These are phyloP conservation scores for Graphium sp. DNA, from an alignment of 2,329 filamentous ascomycete species.

Conservation along the genomic window DNA sequence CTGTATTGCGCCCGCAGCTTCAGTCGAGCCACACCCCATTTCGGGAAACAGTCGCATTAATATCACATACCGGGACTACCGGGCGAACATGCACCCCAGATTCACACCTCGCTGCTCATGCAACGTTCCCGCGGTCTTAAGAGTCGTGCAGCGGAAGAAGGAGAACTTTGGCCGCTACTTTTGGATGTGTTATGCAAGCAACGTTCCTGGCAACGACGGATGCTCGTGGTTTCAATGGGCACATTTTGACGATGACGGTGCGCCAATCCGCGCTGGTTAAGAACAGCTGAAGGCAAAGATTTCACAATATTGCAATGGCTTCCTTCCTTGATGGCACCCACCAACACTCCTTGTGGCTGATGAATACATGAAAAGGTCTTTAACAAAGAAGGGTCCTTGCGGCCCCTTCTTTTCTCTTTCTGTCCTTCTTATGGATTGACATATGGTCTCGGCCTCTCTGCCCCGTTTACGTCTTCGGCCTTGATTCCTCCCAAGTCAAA, in stretches of 20 bases:
- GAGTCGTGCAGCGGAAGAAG: slow-evolving; percentile 65
- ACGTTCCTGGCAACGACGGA: slow-evolving; percentile 48
- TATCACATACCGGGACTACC: slow-evolving; percentile 84
- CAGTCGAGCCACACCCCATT: slow-evolving; percentile 72
- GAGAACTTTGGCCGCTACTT: slow-evolving; percentile 70
- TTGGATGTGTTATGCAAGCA: slow-evolving; percentile 81
- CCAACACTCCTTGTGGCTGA: no score
- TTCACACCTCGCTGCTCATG: slow-evolving; percentile 69
- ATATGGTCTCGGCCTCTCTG: slow-evolving; percentile 15
- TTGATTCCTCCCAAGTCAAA: slow-evolving; percentile 16
- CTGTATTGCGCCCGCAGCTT: slow-evolving; percentile 54
- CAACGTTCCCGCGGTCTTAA: slow-evolving; percentile 47
- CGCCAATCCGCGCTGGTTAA: slow-evolving; percentile 30
- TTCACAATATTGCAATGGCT: no score
- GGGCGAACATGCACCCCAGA: slow-evolving; percentile 56
- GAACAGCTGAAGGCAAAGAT: no score
- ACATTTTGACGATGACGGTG: slow-evolving; percentile 71
- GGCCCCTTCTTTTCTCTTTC: no score
- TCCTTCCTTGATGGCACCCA: no score
- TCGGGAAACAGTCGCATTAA: slow-evolving; percentile 74
- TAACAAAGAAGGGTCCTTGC: no score
- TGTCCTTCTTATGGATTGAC: no score
- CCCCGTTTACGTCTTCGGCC: slow-evolving; percentile 10
- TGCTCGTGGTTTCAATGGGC: slow-evolving; percentile 79
- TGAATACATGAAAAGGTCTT: no score